Conservation (phyloP, 352 stramenopile species). For the Phytophthora tubulina region DNA sequence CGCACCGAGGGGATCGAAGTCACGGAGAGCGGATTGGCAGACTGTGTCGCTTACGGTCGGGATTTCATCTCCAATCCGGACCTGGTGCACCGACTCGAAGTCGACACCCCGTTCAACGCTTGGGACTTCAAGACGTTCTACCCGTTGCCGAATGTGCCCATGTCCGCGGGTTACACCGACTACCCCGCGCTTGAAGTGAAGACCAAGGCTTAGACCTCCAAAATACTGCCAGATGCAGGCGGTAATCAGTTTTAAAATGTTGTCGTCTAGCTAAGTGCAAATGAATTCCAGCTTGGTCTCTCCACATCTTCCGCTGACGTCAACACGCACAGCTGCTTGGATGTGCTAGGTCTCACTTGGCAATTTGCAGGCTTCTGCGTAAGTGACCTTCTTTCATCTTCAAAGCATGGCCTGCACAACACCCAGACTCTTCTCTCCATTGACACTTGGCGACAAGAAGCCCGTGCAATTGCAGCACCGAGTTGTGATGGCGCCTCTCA, state of each 20-base stretch:
- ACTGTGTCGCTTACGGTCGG: conserved; percentile 65
- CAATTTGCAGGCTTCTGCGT: conserved; percentile 8
- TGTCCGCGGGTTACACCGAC: conserved; percentile 50
- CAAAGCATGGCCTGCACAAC: conserved; percentile 17
- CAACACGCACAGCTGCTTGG: conserved; percentile 25
- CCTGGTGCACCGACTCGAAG: conserved; percentile 56
- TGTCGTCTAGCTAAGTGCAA: conserved; percentile 4
- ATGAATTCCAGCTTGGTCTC: not conserved
- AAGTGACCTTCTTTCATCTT: not conserved
- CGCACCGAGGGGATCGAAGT: conserved; percentile 42
- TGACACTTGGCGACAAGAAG: conserved; percentile 54
- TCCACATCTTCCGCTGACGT: conserved; percentile 22
- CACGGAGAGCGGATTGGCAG: conserved; percentile 47
- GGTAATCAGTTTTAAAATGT: not conserved
- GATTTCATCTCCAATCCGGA: conserved; percentile 77
- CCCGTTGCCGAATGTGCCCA: conserved; percentile 23
- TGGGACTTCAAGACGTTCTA: conserved; percentile 49
- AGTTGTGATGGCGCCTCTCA: conserved; percentile 81
- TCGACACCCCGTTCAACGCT: conserved; percentile 47
- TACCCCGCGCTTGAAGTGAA: conserved; percentile 41
- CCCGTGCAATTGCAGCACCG: conserved; percentile 67
- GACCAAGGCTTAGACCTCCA: not conserved
- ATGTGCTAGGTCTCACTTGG: conserved; percentile 7
- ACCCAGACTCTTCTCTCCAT: conserved; percentile 56
- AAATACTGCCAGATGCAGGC: too few species aligned